Evolutionary conservation across 768 basidiomycete species (phyloP).

Genomic region (Russula virescens): DNA sequence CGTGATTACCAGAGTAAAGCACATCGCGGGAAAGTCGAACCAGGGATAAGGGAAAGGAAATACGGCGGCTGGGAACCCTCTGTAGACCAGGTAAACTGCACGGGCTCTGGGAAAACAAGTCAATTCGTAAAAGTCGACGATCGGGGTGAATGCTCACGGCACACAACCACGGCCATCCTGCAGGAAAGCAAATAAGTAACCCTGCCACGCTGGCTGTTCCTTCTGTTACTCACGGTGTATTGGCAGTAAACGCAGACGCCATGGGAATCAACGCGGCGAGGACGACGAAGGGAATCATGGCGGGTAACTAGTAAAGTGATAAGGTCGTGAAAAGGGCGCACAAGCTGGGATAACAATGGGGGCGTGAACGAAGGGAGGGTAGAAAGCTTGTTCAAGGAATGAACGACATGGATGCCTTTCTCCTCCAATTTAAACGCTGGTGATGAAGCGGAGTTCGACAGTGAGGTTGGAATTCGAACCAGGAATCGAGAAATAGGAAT

Average conservation of each 20-base stretch:
- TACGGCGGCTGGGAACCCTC: slow-evolving; percentile 47
- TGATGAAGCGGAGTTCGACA: slow-evolving; percentile 23
- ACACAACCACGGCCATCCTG: slow-evolving; percentile 41
- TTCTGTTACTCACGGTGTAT: slow-evolving; percentile 54
- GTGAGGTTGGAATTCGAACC: slow-evolving; percentile 14
- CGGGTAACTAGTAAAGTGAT: slow-evolving; percentile 16
- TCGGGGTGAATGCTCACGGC: slow-evolving; percentile 39
- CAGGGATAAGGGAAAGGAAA: slow-evolving; percentile 56
- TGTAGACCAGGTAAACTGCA: slow-evolving; percentile 43
- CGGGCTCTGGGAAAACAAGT: slow-evolving; percentile 46
- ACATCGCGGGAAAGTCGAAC: slow-evolving; percentile 33
- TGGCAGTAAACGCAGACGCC: slow-evolving; percentile 44
- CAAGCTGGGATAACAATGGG: slow-evolving; percentile 6
- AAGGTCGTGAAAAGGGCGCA: slow-evolving; percentile 7
- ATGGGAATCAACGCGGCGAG: slow-evolving; percentile 30
- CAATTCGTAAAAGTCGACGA: slow-evolving; percentile 4
- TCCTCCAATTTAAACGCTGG: slow-evolving; percentile 9
- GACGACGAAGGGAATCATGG: slow-evolving; percentile 36
- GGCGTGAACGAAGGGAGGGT: slow-evolving; percentile 6
- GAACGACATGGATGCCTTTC: slow-evolving; percentile 1
- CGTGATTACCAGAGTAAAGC: not conserved
- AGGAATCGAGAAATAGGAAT: not conserved
- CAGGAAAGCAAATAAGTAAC: not conserved
- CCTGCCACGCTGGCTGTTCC: not conserved
- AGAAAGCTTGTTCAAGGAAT: slow-evolving; percentile 7